Percentiles rank a stretch among this genome's conserved stretches.
Conservation (phyloP, 345 rosid species). For the Brassica juncea region DNA sequence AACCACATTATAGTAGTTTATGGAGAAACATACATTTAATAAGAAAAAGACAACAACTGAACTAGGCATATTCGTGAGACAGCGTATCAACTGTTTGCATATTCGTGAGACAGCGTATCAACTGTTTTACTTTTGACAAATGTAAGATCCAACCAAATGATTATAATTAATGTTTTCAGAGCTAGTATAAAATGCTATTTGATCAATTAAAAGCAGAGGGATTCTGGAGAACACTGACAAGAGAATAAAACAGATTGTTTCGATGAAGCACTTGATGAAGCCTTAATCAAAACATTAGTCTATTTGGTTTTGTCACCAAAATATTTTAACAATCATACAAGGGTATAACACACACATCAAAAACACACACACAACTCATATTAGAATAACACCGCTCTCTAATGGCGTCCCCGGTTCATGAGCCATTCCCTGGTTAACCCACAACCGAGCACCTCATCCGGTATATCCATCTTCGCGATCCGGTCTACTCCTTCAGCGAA, state of each 20-base stretch:
- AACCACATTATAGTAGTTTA: not conserved
- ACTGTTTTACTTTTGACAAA: not conserved
- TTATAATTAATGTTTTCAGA: not conserved
- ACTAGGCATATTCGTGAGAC: not conserved
- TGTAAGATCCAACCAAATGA: not conserved
- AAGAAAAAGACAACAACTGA: not conserved
- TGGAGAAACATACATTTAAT: not conserved
- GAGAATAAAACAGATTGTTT: not conserved
- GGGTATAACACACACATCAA: not conserved
- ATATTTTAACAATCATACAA: not conserved
- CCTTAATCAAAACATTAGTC: not conserved
- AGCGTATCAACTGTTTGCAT: not conserved
- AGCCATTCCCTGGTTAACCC: not conserved
- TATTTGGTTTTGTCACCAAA: not conserved
- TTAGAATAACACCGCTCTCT: not conserved
- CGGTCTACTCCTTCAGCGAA: not conserved
- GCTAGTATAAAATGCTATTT: not conserved
- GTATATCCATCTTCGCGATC: not conserved
- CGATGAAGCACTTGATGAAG: not conserved
- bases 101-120: not conserved
- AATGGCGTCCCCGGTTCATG: not conserved
- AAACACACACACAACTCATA: not conserved
- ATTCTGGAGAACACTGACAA: not conserved
- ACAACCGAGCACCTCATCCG: not conserved
- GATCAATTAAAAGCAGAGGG: not conserved